These are phyloP conservation scores for Cercospora beticola DNA, from an alignment of 2,329 filamentous ascomycete species.

Conservation along the genomic window DNA sequence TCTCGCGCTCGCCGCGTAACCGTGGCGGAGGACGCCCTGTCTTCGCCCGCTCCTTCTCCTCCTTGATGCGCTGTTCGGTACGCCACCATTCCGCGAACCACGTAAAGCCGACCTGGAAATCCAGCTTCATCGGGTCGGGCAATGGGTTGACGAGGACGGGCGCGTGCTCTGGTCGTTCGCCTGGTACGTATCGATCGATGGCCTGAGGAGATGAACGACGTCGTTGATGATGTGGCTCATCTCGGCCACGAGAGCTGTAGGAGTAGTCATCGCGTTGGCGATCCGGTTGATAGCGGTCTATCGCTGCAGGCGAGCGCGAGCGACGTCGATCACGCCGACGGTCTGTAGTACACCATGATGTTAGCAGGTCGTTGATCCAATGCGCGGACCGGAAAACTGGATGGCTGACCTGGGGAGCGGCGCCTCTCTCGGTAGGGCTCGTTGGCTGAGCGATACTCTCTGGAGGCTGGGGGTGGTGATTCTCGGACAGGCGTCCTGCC, in stretches of 20 bases:
- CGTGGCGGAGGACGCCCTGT: conserved; percentile 64
- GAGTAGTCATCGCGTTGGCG: conserved; percentile 66
- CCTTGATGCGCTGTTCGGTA: conserved; percentile 76
- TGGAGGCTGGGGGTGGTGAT: conserved; percentile 14
- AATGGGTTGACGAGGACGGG: conserved; percentile 64
- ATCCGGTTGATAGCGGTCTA: conserved; percentile 76
- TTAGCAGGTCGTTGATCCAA: conserved; percentile 10
- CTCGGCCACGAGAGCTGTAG: conserved; percentile 57
- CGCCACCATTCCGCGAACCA: conserved; percentile 88
- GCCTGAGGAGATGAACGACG: conserved; percentile 61
- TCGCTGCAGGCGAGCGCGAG: conserved; percentile 68
- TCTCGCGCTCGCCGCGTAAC: conserved; percentile 63
- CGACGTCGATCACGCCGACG: conserved; percentile 58
- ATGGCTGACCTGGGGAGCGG: conserved; percentile 32
- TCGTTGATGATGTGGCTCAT: conserved; percentile 59
- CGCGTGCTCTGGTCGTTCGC: conserved; percentile 54
- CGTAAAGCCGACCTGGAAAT: conserved; percentile 80
- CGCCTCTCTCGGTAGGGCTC: conserved; percentile 33
- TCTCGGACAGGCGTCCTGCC: conserved; percentile 17
- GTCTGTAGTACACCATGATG: conserved; percentile 25
- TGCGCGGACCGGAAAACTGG: too few relatives aligned
- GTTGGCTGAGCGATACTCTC: conserved; percentile 30
- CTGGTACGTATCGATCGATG: conserved; percentile 83
- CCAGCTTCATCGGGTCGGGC: conserved; percentile 68
- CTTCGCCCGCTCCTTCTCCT: conserved; percentile 70